Evolutionary conservation across 169 alveolate species (phyloP), one percentile per base, ranked within the genome.

Genomic region (Neospora caninum): DNA sequence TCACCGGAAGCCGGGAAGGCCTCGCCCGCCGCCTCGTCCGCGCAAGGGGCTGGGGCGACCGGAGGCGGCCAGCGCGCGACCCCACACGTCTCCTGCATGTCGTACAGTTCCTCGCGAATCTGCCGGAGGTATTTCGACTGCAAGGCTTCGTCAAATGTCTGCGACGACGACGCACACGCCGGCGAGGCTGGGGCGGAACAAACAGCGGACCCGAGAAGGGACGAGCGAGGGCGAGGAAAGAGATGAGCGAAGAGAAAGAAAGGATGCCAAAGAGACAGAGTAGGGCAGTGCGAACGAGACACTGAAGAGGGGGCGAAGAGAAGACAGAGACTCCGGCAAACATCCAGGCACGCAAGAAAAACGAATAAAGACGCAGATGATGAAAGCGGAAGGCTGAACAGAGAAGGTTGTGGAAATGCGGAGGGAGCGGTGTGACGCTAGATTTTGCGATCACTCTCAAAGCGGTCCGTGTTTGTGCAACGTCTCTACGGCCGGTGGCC

Each of bases 11-110:
- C 13, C 86, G 86, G 10, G 41, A 34, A 82, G 7, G 25, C 84
- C n/a, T 18, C 49, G 42, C n/a, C 39, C 25, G 42, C 80, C 29
- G 80, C 80, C 80, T 9, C 58, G 58, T 49, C 58, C 58, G 58
- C 58, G 22, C 13, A 13, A 4, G 54, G 88, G 43, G 29, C 43
- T 34, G 53, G 6, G 13, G 69, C 89, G 36, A 82, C 67, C 69
- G 89, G 89, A 31, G 89, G 89, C 69, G 69, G 89, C 89, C 89
- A 82, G 41, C 25, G 18, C 34, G 64, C 67, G 25, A 82, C 89
- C 20, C 89, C 67, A 36, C 64, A 42, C 0, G 31, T 39, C 67
- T 82, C 67, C 89, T 82, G 89, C 1, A 82, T 82, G 22, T 9
- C 53, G 89, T 29, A 82, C 42, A 82, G 89, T 31, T 82, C 89